Conservation (phyloP, 306 rosid genomes). For the Vigna angularis region DNA sequence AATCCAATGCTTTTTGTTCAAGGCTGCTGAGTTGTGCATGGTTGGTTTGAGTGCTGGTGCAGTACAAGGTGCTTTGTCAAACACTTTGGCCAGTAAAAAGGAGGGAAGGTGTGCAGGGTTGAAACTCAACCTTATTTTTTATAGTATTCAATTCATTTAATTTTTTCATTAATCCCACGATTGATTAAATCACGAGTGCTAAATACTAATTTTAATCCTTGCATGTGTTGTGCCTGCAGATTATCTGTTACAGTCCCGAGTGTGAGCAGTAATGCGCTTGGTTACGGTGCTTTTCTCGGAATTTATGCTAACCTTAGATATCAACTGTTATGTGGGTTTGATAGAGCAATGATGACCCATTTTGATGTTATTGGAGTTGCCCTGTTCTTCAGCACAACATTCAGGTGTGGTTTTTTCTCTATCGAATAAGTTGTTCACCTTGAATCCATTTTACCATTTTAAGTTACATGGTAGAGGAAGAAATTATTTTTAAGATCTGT, state of each 20-base stretch:
- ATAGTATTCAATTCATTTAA: conserved; percentile 7
- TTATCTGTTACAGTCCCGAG: conserved; percentile 89
- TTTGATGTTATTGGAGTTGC: conserved; percentile 98
- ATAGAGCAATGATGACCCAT: conserved; percentile 78
- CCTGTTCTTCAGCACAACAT: conserved; percentile 80
- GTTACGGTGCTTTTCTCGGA: conserved; percentile 97
- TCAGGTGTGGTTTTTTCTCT: conserved; percentile 63
- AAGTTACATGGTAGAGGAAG: conserved; percentile 10
- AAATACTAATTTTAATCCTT: conserved; percentile 35
- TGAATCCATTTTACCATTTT: not conserved
- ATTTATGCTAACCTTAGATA: conserved; percentile 94
- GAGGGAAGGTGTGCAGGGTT: conserved; percentile 71
- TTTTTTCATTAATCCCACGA: conserved; percentile 11
- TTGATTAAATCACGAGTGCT: conserved; percentile 34
- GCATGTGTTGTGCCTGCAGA: conserved; percentile 50
- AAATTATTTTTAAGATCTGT: not conserved
- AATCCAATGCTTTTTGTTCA: conserved; percentile 86
- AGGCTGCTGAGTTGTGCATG: conserved; percentile 99
- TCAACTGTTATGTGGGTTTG: conserved; percentile 92
- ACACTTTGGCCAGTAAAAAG: conserved; percentile 75
- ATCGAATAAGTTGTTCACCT: not conserved
- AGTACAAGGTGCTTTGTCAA: conserved; percentile 82
- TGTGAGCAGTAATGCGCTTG: conserved; percentile 84
- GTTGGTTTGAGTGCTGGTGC: conserved; percentile 94
- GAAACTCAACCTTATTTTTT: conserved; percentile 29